Conservation (phyloP, 495 filamentous ascomycete genomes). For the Penicillium cataractarum region DNA sequence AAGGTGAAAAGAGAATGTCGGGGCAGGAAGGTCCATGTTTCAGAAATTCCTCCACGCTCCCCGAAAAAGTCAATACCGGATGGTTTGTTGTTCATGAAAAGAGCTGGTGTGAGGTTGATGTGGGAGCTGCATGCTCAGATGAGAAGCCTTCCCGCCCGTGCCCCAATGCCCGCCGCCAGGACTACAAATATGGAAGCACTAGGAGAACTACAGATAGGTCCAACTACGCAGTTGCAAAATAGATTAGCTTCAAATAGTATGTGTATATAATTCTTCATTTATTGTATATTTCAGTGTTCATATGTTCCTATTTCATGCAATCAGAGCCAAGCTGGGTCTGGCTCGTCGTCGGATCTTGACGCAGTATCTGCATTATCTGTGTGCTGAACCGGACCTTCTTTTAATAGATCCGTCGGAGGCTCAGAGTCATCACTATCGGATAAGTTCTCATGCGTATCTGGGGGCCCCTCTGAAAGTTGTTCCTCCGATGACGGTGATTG, state of each 20-base stretch:
- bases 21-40: constrained; percentile 48
- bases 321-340: constrained; percentile 53
- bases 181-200: background rate
- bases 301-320: background rate
- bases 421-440: constrained; percentile 39
- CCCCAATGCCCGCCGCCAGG: background rate
- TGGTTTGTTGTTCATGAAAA: background rate
- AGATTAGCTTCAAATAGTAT: background rate
- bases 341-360: constrained; percentile 49
- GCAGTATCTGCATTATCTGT: constrained; percentile 28
- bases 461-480: constrained; percentile 12
- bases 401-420: constrained; percentile 45
- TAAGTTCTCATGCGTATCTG: constrained; percentile 14
- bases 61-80: background rate
- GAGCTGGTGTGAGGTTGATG: background rate
- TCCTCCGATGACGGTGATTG: constrained; percentile 11
- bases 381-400: constrained; percentile 33
- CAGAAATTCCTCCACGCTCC: background rate
- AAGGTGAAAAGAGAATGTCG: constrained; percentile 64
- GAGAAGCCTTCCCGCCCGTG: constrained; percentile 1
- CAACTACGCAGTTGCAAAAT: background rate
- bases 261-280: background rate
- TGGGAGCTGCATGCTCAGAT: background rate
- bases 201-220: background rate
- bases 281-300: background rate